These are phyloP conservation scores for Dendrocalamus latiflorus DNA, from an alignment of 202 grass and related monocot genomes.

Conservation along the genomic window DNA sequence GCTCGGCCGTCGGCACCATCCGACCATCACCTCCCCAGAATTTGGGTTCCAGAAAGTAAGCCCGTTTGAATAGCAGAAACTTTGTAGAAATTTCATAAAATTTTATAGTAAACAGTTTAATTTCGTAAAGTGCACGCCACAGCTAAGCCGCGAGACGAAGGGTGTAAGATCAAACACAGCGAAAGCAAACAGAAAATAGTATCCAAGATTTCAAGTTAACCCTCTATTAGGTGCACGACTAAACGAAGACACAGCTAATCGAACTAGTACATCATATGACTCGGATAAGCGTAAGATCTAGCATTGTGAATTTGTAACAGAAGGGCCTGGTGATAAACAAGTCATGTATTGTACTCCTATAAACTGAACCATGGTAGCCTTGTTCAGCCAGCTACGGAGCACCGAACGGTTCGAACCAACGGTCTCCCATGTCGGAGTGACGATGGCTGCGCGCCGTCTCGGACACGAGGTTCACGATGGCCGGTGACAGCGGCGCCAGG, in stretches of 20 bases:
- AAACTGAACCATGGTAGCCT: not conserved
- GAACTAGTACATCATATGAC: not conserved
- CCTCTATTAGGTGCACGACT: not conserved
- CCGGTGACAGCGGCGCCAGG: constrained; percentile 46
- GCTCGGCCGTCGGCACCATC: too few species aligned
- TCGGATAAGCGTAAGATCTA: not conserved
- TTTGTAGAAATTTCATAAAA: too few species aligned
- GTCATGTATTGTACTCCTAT: not conserved
- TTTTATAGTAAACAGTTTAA: too few species aligned
- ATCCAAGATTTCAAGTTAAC: not conserved
- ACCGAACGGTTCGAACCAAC: not conserved
- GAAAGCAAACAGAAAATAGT: too few species aligned
- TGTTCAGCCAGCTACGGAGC: constrained; percentile 4
- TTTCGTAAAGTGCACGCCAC: too few species aligned
- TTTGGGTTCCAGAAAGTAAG: too few species aligned
- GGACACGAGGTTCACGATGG: constrained; percentile 34
- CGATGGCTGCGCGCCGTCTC: constrained; percentile 15
- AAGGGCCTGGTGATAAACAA: not conserved
- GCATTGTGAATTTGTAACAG: not conserved
- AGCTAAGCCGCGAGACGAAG: too few species aligned
- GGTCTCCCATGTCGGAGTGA: constrained; percentile 2
- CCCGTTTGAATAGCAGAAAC: too few species aligned
- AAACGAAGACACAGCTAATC: not conserved
- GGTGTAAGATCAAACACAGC: too few species aligned
- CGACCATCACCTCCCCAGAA: too few species aligned